phyloP scores from a whole-genome alignment of 768 basidiomycete genomes.

The Macrolepiota albuminosa region DNA sequence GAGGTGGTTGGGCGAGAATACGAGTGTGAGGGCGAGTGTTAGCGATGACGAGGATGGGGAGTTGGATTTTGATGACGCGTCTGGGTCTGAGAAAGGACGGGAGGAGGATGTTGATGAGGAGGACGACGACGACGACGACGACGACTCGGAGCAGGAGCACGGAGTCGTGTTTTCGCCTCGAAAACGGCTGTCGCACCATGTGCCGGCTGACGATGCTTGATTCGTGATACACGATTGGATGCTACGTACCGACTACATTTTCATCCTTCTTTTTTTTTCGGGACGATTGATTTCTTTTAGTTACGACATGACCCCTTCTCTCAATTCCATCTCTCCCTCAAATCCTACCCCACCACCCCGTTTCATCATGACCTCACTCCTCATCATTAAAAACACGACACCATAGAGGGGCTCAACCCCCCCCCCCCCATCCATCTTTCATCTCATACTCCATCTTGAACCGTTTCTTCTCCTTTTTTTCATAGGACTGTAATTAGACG shows the following conservation, averaged over 20 bases:
- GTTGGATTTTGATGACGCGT: slow-evolving; percentile 15
- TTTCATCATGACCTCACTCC: background rate
- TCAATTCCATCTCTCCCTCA: background rate
- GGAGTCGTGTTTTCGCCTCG: slow-evolving; percentile 29
- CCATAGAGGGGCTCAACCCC: background rate
- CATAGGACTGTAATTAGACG: slow-evolving; percentile 17
- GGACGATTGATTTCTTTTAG: background rate
- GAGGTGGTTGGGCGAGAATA: background rate
- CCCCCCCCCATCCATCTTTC: background rate
- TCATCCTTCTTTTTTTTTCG: background rate
- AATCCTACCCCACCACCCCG: background rate
- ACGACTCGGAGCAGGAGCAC: slow-evolving; percentile 18
- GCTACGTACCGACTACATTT: background rate
- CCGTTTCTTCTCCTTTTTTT: background rate
- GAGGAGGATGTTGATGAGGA: too few species aligned
- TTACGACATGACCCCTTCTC: background rate
- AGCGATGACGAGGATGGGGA: slow-evolving; percentile 6
- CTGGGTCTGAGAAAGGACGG: slow-evolving; percentile 17
- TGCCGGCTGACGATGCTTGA: background rate
- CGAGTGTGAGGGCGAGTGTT: slow-evolving; percentile 1
- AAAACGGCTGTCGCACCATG: slow-evolving; percentile 9
- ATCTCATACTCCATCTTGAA: background rate
- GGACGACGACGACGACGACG: slow-evolving; percentile 18
- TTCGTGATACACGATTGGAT: background rate
- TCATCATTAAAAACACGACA: background rate